Evolutionary conservation across 495 filamentous ascomycete species (phyloP), one percentile per base, ranked within the genome.

Genomic region (Aspergillus cavernicola): DNA sequence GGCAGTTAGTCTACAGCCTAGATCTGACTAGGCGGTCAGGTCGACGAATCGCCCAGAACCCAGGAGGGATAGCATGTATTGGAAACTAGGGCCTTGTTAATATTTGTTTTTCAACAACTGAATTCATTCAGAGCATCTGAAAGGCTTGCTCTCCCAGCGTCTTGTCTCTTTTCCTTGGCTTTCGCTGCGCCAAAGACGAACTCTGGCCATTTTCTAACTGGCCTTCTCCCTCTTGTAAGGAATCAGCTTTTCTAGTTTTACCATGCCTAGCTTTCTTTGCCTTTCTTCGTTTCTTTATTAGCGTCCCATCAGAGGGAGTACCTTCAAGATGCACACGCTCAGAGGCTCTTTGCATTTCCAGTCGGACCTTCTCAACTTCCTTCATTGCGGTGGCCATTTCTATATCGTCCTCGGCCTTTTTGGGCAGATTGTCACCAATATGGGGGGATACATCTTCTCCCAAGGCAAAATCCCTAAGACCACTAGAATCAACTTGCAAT

Each of bases 261-360:
- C 20, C 11, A 38, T 39, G 24, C 41, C 28, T 40, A 7, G 39
- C 35, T 47, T 55, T 58, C 32, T 62, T 72, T 10, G 48, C 71
- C 66, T 80, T 86, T 65, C 82, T 85, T 71, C 89, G 92, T 69
- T 85, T 92, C 73, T 83, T 88, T 6, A 96, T 84, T 23, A 90
- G 71, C 6, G 77, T 84, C 10, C 86, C 89, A 55, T 89, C 89
- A 4, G 72, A 72, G n/a, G 84, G 79, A 3, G 83, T 81, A 3
- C 84, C 88, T 51, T 88, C 80, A 24, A 82, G 78, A 63, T 88
- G 77, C 29, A 95, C 86, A 46, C 89, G 72, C 71, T 97, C 92
- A 29, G 88, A 87, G 13, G 86, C 87, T 58, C 90, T 74, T 70
- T 97, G 92, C 90, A 98, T 97, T 67, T 92, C 88, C 44, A 95